A percentile compares a stretch with the other conserved stretches of the same genome.
phyloP scores from a whole-genome alignment of 225 moss, liverwort and hornwort genomes.

The Bryoerythrophyllum caledonicum region DNA sequence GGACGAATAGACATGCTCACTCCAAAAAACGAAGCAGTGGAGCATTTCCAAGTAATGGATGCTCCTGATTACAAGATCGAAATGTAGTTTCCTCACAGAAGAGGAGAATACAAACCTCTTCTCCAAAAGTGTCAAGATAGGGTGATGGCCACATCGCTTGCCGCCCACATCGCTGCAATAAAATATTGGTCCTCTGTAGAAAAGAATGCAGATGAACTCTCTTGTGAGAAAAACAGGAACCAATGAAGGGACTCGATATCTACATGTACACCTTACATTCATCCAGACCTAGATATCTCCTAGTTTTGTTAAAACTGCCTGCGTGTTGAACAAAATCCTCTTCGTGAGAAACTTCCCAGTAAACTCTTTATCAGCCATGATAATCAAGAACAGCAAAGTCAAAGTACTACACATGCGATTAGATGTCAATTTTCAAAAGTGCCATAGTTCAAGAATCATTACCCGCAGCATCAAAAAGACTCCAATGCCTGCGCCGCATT shows the following conservation, averaged over 20 bases:
- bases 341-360: neutral
- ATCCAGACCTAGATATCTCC: neutral
- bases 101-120: conserved; percentile 60
- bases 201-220: conserved; percentile 5
- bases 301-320: neutral
- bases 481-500: conserved; percentile 88
- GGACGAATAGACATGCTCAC: neutral
- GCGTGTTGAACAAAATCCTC: neutral
- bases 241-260: neutral
- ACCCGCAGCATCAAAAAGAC: conserved; percentile 87
- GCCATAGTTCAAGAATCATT: conserved; percentile 15
- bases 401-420: neutral
- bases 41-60: neutral
- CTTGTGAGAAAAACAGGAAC: neutral
- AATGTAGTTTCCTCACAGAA: neutral
- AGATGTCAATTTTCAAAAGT: neutral
- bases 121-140: conserved; percentile 89
- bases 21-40: conserved; percentile 8
- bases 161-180: conserved; percentile 88
- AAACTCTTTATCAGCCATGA: neutral
- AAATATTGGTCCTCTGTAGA: conserved; percentile 74
- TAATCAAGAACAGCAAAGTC: neutral
- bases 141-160: conserved; percentile 92
- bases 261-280: neutral
- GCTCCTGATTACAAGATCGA: neutral